A percentile compares a stretch with the other conserved stretches of the same genome.
Conservation (phyloP, 1,284 basidiomycete species). For the Sporisorium graminicola region DNA sequence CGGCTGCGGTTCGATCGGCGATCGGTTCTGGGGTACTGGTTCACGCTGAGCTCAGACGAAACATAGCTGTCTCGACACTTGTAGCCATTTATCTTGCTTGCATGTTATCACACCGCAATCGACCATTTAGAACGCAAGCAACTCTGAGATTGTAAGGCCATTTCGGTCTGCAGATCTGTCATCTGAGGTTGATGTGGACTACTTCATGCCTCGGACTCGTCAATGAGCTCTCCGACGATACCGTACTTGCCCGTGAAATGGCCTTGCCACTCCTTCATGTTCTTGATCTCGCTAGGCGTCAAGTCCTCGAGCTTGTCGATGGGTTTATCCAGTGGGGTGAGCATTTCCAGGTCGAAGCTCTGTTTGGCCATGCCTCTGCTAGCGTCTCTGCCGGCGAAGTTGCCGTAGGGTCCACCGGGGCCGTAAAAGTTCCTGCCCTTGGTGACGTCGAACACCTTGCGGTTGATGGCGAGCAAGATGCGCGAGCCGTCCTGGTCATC, state of each 20-base stretch:
- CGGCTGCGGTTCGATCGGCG: slow-evolving; percentile 65
- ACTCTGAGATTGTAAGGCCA: neutral
- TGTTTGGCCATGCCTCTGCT: slow-evolving; percentile 97
- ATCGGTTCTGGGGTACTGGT: slow-evolving; percentile 65
- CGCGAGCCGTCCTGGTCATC: slow-evolving; percentile 65
- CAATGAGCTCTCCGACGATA: slow-evolving; percentile 65
- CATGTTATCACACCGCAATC: slow-evolving; percentile 6
- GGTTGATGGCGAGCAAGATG: slow-evolving; percentile 87
- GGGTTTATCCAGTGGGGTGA: slow-evolving; percentile 86
- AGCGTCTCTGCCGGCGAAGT: slow-evolving; percentile 94
- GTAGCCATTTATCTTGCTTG: neutral
- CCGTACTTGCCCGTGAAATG: slow-evolving; percentile 67
- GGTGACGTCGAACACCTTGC: slow-evolving; percentile 91
- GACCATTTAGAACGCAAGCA: neutral
- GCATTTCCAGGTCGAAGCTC: slow-evolving; percentile 90
- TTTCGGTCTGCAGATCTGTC: neutral
- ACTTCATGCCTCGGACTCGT: slow-evolving; percentile 45
- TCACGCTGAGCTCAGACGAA: slow-evolving; percentile 16
- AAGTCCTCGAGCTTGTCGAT: slow-evolving; percentile 85
- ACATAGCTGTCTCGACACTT: neutral
- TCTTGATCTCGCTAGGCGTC: slow-evolving; percentile 78
- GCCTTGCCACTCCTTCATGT: slow-evolving; percentile 62
- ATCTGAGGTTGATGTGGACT: neutral
- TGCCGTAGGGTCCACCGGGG: slow-evolving; percentile 93
- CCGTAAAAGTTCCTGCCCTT: slow-evolving; percentile 90